Percentiles rank a stretch among this genome's conserved stretches.
These are phyloP conservation scores for Trichoderma virens DNA, from an alignment of 495 filamentous ascomycete species.

Conservation along the genomic window DNA sequence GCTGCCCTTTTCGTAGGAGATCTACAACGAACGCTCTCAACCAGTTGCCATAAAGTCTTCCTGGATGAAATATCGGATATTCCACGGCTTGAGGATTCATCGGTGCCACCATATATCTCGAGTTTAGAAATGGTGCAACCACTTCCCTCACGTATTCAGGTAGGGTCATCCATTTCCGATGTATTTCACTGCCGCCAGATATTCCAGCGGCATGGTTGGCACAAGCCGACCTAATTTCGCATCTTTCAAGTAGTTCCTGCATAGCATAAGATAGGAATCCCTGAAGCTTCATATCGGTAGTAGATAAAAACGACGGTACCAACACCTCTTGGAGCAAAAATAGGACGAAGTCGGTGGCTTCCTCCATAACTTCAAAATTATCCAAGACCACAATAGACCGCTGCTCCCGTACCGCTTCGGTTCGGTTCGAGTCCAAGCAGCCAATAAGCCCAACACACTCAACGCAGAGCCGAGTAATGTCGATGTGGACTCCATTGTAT, in stretches of 20 bases:
- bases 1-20: constrained; percentile 64
- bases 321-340: constrained; percentile 80
- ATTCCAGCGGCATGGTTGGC: constrained; percentile 15
- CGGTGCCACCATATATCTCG: constrained; percentile 65
- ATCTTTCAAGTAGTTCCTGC: constrained; percentile 78
- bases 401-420: constrained; percentile 71
- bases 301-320: constrained; percentile 83
- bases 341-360: constrained; percentile 78
- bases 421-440: constrained; percentile 81
- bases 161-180: constrained; percentile 66
- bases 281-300: constrained; percentile 76
- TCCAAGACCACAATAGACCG: constrained; percentile 72
- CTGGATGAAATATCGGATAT: constrained; percentile 70
- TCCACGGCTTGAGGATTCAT: constrained; percentile 42
- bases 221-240: constrained; percentile 56
- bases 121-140: constrained; percentile 76
- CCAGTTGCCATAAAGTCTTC: constrained; percentile 68
- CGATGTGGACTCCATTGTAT: constrained; percentile 58
- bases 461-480: constrained; percentile 64
- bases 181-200: constrained; percentile 27
- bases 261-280: constrained; percentile 88
- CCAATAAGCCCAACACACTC: constrained; percentile 80
- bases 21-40: constrained; percentile 72
- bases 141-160: constrained; percentile 68
- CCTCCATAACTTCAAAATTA: constrained; percentile 72